Evolutionary conservation across 805 yeast species (phyloP).

Genomic region (Priceomyces carsonii): DNA sequence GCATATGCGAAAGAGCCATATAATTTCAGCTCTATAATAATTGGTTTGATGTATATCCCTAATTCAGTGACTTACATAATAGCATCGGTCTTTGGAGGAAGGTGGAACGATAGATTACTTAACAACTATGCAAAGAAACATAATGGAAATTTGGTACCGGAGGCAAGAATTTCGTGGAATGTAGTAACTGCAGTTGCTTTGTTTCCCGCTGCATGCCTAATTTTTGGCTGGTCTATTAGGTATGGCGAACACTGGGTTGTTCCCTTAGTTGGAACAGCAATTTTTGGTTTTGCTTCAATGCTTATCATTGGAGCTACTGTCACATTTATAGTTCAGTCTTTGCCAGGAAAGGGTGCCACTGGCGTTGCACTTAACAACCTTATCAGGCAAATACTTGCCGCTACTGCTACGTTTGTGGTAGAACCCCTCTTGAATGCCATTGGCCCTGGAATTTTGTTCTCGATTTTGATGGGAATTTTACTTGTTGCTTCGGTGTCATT

Average conservation of each 20-base stretch:
- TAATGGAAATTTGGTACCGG: conserved; percentile 71
- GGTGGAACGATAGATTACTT: conserved; percentile 69
- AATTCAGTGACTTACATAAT: conserved; percentile 75
- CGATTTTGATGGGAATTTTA: conserved; percentile 64
- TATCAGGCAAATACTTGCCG: conserved; percentile 71
- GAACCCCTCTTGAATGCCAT: conserved; percentile 69
- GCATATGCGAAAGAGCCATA: conserved; percentile 67
- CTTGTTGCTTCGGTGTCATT: conserved; percentile 43
- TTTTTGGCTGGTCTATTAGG: conserved; percentile 82
- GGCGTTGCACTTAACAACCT: conserved; percentile 84
- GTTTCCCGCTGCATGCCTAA: conserved; percentile 64
- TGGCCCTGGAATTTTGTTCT: conserved; percentile 69
- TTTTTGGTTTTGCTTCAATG: conserved; percentile 84
- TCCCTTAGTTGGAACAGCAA: conserved; percentile 78
- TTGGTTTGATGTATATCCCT: conserved; percentile 80
- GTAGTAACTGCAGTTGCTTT: conserved; percentile 62
- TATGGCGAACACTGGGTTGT: conserved; percentile 69
- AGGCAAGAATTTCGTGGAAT: conserved; percentile 76
- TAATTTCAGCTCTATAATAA: conserved; percentile 60
- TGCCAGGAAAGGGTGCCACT: conserved; percentile 87
- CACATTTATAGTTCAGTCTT: conserved; percentile 78
- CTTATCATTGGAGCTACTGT: conserved; percentile 78
- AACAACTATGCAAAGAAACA: conserved; percentile 51
- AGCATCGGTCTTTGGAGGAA: conserved; percentile 80
- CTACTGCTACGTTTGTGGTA: conserved; percentile 71